Evolutionary conservation across 257 asterid genomes (phyloP).

Genomic region (Solanum dulcamara): DNA sequence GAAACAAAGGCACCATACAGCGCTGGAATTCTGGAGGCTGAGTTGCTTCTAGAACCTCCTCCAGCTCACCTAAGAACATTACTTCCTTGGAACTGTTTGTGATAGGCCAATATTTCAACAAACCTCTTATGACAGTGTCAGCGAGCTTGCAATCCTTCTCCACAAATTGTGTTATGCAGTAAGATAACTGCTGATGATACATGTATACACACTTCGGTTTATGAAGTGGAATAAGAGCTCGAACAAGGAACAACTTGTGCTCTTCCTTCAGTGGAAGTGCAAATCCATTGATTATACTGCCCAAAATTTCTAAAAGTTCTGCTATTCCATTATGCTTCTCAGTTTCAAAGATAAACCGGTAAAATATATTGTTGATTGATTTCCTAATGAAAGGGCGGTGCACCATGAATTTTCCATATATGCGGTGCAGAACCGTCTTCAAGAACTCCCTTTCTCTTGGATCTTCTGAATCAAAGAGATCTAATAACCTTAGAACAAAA

Average conservation of each 20-base stretch:
- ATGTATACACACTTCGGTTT: slow-evolving; percentile 54
- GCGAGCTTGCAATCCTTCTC: slow-evolving; percentile 83
- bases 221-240: slow-evolving; percentile 63
- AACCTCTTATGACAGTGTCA: slow-evolving; percentile 70
- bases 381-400: slow-evolving; percentile 60
- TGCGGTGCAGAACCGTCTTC: slow-evolving; percentile 51
- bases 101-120: slow-evolving; percentile 69
- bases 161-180: slow-evolving; percentile 65
- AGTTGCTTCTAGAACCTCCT: slow-evolving; percentile 80
- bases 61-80: slow-evolving; percentile 73
- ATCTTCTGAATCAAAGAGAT: slow-evolving; percentile 62
- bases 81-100: slow-evolving; percentile 83
- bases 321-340: slow-evolving; percentile 68
- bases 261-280: slow-evolving; percentile 67
- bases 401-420: slow-evolving; percentile 66
- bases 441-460: slow-evolving; percentile 62
- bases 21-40: slow-evolving; percentile 75
- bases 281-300: slow-evolving; percentile 62
- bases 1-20: slow-evolving; percentile 74
- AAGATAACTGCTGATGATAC: slow-evolving; percentile 79
- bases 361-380: slow-evolving; percentile 52
- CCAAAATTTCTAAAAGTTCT: slow-evolving; percentile 54
- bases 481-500: slow-evolving; percentile 39
- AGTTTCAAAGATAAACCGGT: slow-evolving; percentile 46
- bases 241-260: slow-evolving; percentile 53